Percentiles rank a stretch among this genome's conserved stretches.
Evolutionary conservation across 1,139 yeast genomes (phyloP).

Genomic region (Nadsonia starkeyi-henricii): DNA sequence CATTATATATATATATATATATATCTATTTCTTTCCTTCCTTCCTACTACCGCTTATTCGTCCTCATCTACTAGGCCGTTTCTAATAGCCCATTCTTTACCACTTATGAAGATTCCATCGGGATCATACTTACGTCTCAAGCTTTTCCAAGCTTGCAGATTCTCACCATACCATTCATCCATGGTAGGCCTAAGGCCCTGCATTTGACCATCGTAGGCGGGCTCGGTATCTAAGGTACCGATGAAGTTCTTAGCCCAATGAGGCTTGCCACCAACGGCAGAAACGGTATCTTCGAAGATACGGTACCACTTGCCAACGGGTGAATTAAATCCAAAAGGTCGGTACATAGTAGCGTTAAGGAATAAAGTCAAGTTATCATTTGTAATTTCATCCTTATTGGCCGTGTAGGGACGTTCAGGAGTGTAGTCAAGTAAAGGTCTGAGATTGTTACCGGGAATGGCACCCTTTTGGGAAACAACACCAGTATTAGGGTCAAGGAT

Average conservation of each 20-base stretch:
- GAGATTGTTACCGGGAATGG: constrained; percentile 69
- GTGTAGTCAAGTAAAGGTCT: constrained; percentile 75
- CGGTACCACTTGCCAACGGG: constrained; percentile 72
- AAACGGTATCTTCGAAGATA: constrained; percentile 65
- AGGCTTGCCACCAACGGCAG: constrained; percentile 78
- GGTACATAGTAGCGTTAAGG: constrained; percentile 87
- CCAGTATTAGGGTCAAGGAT: constrained; percentile 7
- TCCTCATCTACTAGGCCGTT: constrained; percentile 40
- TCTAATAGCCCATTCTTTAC: constrained; percentile 63
- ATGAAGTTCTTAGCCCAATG: constrained; percentile 99
- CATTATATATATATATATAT: too few species aligned
- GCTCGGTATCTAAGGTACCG: constrained; percentile 35
- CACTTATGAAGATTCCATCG: constrained; percentile 62
- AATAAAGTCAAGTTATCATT: constrained; percentile 74
- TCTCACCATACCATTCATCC: constrained; percentile 70
- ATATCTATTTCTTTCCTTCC: too few species aligned
- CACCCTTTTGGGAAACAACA: constrained; percentile 35
- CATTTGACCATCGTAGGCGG: constrained; percentile 52
- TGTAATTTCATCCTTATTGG: constrained; percentile 27
- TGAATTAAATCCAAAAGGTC: constrained; percentile 72
- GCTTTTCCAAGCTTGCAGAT: constrained; percentile 42
- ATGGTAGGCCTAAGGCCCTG: constrained; percentile 61
- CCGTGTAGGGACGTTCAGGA: constrained; percentile 46
- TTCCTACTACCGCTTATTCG: neutral
- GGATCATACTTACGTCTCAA: constrained; percentile 65